Percentiles rank a stretch among this genome's conserved stretches.
Conservation (phyloP, 2,329 filamentous ascomycete genomes). For the Clathrospora elynae region DNA sequence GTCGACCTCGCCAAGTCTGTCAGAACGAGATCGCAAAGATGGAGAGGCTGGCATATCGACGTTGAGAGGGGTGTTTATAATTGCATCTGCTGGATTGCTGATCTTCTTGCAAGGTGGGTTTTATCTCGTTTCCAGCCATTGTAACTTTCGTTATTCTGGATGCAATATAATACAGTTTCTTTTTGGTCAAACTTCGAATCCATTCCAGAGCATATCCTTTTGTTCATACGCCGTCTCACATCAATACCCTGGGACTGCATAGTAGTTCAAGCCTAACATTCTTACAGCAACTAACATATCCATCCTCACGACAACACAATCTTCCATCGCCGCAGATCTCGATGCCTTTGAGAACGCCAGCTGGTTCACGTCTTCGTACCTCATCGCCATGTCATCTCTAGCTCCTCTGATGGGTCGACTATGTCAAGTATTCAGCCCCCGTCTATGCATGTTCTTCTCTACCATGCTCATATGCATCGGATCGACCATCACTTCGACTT, state of each 20-base stretch:
- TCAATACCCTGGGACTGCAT: too few relatives aligned
- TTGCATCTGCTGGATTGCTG: slow-evolving; percentile 60
- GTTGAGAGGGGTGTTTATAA: slow-evolving; percentile 50
- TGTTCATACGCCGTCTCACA: neutral
- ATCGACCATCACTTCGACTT: slow-evolving; percentile 66
- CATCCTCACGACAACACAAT: slow-evolving; percentile 81
- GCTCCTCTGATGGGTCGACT: slow-evolving; percentile 74
- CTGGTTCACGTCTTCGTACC: slow-evolving; percentile 82
- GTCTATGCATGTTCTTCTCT: slow-evolving; percentile 67
- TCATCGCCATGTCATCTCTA: slow-evolving; percentile 60
- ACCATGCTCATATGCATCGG: slow-evolving; percentile 66
- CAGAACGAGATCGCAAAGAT: slow-evolving; percentile 28
- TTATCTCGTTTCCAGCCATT: neutral
- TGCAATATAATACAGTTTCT: neutral
- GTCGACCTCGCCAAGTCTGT: slow-evolving; percentile 24
- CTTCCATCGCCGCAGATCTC: slow-evolving; percentile 74
- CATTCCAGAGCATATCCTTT: neutral
- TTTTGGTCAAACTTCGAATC: neutral
- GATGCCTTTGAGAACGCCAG: slow-evolving; percentile 73
- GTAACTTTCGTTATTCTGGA: neutral
- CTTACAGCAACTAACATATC: slow-evolving; percentile 70
- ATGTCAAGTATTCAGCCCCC: slow-evolving; percentile 73
- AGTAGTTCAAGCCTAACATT: slow-evolving; percentile 30
- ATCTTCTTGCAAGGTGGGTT: slow-evolving; percentile 64
- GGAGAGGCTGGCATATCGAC: slow-evolving; percentile 30